Percentiles rank a stretch among this genome's conserved stretches.
These are phyloP conservation scores for Kondoa malvinella DNA, from an alignment of 768 basidiomycete genomes.

Conservation along the genomic window DNA sequence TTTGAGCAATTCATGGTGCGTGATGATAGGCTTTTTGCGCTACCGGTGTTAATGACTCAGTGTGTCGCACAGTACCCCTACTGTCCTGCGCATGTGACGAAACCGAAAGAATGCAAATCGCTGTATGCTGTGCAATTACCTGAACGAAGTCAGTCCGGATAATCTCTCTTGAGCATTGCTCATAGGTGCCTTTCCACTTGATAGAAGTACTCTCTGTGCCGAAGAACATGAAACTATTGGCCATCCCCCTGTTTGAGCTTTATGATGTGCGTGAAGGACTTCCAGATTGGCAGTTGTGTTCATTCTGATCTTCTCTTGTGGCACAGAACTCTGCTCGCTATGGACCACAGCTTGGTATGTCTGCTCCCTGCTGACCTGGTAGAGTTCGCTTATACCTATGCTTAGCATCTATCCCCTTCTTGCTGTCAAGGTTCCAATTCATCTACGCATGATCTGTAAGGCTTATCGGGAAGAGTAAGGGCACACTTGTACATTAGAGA, in stretches of 20 bases:
- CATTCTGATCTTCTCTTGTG: background rate
- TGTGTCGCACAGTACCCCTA: slow-evolving; percentile 23
- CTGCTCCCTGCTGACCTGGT: background rate
- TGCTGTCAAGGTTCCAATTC: slow-evolving; percentile 49
- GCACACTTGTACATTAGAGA: background rate
- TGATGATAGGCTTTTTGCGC: slow-evolving; percentile 20
- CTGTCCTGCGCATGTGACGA: slow-evolving; percentile 54
- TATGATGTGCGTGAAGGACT: slow-evolving; percentile 65
- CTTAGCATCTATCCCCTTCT: slow-evolving; percentile 78
- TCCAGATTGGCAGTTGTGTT: background rate
- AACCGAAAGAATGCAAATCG: slow-evolving; percentile 96
- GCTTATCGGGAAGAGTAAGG: background rate
- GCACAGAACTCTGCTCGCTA: background rate
- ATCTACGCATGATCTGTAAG: slow-evolving; percentile 16
- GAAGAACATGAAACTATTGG: slow-evolving; percentile 95
- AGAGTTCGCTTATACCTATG: slow-evolving; percentile 53
- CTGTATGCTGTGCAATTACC: slow-evolving; percentile 91
- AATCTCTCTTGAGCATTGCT: background rate
- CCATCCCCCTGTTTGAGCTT: slow-evolving; percentile 87
- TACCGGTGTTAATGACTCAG: too few species aligned
- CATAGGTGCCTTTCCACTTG: background rate
- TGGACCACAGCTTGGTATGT: background rate
- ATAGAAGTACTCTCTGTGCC: slow-evolving; percentile 90
- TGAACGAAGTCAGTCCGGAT: slow-evolving; percentile 53
- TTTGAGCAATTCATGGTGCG: slow-evolving; percentile 97